phyloP scores from a whole-genome alignment of 2,329 filamentous ascomycete species.

The Alternaria rosae region DNA sequence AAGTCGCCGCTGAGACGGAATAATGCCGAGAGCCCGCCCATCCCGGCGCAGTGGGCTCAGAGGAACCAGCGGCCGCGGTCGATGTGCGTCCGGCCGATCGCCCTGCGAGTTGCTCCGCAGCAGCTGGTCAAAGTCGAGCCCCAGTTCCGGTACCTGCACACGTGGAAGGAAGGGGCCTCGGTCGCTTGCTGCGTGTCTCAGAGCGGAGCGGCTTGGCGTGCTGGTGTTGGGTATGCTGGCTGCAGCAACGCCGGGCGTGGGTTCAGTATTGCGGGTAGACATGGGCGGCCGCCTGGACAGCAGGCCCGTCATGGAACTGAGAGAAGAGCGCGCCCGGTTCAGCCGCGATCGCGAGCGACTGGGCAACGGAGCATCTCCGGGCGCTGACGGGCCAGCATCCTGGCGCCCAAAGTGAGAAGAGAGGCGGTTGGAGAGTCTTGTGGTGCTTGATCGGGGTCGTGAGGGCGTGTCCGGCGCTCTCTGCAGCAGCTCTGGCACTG shows the following conservation, averaged over 20 bases:
- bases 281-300: conserved; percentile 40
- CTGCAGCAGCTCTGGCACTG: conserved; percentile 32
- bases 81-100: conserved; percentile 26
- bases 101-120: conserved; percentile 22
- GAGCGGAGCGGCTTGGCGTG: conserved; percentile 27
- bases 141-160: conserved; percentile 47
- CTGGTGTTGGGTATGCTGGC: conserved; percentile 24
- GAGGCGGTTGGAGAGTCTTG: conserved; percentile 42
- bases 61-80: conserved; percentile 26
- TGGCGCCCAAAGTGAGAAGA: conserved; percentile 37
- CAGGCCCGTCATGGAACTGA: conserved; percentile 44
- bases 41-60: conserved; percentile 38
- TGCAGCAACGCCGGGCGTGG: conserved; percentile 21
- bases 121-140: conserved; percentile 49
- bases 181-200: conserved; percentile 35
- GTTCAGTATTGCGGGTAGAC: conserved; percentile 25
- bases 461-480: conserved; percentile 18
- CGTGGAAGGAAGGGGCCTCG: conserved; percentile 43
- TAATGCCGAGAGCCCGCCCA: conserved; percentile 46
- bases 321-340: conserved; percentile 46
- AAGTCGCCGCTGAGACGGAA: conserved; percentile 46
- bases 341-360: conserved; percentile 44
- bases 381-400: conserved; percentile 43
- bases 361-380: conserved; percentile 15
- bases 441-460: conserved; percentile 31